Evolutionary conservation across 116 monocot species (phyloP), one percentile per base, ranked within the genome.

Genomic region (Dioscorea cayenensis): DNA sequence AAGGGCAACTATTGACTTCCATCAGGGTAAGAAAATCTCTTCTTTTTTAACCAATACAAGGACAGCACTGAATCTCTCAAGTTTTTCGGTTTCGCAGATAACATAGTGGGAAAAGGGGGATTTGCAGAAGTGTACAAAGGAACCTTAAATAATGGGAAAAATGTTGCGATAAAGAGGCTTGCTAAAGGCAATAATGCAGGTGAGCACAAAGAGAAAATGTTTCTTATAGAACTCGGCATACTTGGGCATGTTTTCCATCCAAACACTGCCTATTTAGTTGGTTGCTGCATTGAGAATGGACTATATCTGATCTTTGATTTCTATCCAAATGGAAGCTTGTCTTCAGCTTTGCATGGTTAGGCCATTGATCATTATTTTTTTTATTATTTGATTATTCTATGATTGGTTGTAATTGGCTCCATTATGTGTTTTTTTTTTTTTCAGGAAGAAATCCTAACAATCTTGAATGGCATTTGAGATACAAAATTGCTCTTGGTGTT

Each of bases 121-220:
- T 89, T 71, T 69, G 82, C 92, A 63, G 87, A 87, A 64, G 95
- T 95, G 51, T 95, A 79, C 76, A 92, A 63, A 78, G 95, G 95
- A 49, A 38, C 67, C 14, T 76, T 95, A 14, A 35, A 60, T 64
- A 73, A 87, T 77, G 89, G 89, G 0, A 83, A 85, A 69, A 66
- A 66, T 23, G 59, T 95, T 18, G 95, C 95, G 36, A 84, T 95
- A 28, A 95, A 95, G 77, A 81, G 85, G 66, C 49, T 95, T 59
- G 75, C 89, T 0, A 72, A 65, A 20, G 80, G 75, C 27, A 82
- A 50, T 25, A 2, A 32, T 32, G 52, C 75, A 7, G 75, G 82
- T 49, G 87, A 70, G 72, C 73, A 77, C 18, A 90, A 82, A 49
- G 89, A 85, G 68, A 77, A 60, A 32, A 84, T 87, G 11, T 95